Percentiles rank a stretch among this genome's conserved stretches.
phyloP scores from a whole-genome alignment of 2,329 filamentous ascomycete genomes.

The Paracoccidioides brasiliensis region DNA sequence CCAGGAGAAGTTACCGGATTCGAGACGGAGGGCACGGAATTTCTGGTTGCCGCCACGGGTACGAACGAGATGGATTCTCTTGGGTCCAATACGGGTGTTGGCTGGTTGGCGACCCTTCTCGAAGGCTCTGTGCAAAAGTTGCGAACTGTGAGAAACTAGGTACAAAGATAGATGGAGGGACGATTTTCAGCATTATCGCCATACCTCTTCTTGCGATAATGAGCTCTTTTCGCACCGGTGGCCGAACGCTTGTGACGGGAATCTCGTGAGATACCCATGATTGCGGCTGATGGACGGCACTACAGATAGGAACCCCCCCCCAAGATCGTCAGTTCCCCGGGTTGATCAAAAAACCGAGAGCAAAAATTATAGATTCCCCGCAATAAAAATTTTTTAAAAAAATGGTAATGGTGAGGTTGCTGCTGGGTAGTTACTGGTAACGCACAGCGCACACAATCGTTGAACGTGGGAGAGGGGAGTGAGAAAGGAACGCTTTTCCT shows the following conservation, averaged over 20 bases:
- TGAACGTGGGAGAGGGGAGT: background rate
- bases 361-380: background rate
- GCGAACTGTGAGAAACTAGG: slow-evolving; percentile 55
- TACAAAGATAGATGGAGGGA: slow-evolving; percentile 35
- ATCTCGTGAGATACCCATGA: slow-evolving; percentile 99
- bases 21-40: slow-evolving; percentile 97
- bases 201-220: slow-evolving; percentile 59
- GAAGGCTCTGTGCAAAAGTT: slow-evolving; percentile 86
- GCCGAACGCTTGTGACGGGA: slow-evolving; percentile 99
- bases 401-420: background rate
- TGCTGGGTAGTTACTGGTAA: background rate
- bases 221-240: slow-evolving; percentile 93
- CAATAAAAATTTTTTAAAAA: background rate
- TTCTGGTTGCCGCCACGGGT: slow-evolving; percentile 98
- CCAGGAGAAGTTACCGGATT: slow-evolving; percentile 99
- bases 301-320: slow-evolving; percentile 13
- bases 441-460: background rate
- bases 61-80: slow-evolving; percentile 93
- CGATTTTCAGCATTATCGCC: slow-evolving; percentile 10
- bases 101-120: slow-evolving; percentile 98
- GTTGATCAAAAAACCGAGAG: background rate
- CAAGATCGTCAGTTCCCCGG: background rate
- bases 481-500: background rate
- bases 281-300: slow-evolving; percentile 54
- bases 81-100: slow-evolving; percentile 97